Conservation (phyloP, 306 rosid genomes). For the Lathyrus aphaca region DNA sequence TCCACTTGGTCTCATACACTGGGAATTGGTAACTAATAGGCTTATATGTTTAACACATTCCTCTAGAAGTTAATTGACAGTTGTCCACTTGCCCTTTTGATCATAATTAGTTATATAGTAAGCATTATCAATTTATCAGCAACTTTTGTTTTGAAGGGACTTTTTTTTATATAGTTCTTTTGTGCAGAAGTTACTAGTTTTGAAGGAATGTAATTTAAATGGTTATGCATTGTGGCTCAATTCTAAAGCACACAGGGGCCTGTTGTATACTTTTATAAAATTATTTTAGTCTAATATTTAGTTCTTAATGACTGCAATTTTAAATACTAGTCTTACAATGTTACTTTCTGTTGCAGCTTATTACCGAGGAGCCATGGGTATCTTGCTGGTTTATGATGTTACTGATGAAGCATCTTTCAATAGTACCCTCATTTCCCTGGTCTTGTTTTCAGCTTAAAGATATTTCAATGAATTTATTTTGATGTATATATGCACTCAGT, state of each 20-base stretch:
- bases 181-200: not conserved
- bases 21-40: conserved; percentile 12
- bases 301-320: too few species aligned
- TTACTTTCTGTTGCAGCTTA: conserved; percentile 64
- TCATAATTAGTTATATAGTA: not conserved
- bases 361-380: conserved; percentile 92
- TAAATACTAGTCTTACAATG: conserved; percentile 20
- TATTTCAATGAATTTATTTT: conserved; percentile 27
- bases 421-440: conserved; percentile 54
- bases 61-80: conserved; percentile 7
- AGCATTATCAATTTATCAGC: not conserved
- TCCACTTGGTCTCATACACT: conserved; percentile 22
- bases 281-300: not conserved
- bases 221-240: conserved; percentile 1
- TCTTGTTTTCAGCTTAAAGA: conserved; percentile 33
- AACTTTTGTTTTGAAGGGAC: not conserved
- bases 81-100: not conserved
- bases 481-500: conserved; percentile 32
- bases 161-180: not conserved
- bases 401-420: conserved; percentile 85
- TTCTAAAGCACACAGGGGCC: not conserved
- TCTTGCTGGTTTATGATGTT: conserved; percentile 83
- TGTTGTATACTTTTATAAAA: conserved; percentile 15
- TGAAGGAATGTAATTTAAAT: conserved; percentile 30
- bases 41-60: conserved; percentile 5